Base-by-base conservation (phyloP, 2,329 filamentous ascomycete species). In the Clathrospora elynae region DNA sequence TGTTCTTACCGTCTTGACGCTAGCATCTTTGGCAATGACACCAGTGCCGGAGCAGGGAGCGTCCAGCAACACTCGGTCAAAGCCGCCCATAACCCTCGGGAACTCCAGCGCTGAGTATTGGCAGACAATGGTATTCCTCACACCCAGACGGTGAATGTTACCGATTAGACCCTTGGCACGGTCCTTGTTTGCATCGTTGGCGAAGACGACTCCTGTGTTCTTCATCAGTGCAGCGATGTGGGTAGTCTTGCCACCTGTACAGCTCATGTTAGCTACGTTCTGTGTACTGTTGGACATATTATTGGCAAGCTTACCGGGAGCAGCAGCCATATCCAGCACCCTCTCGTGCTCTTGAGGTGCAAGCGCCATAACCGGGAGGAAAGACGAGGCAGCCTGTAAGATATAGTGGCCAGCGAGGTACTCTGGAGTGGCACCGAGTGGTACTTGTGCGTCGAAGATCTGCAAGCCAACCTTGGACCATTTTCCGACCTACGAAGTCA, bases 381-480 rank as follows among this genome's bases (percentile, higher is more conserved):
- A 99, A 12, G 91, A 96, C 5, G 89, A 95, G 0, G 93, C 93
- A 1, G 93, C 93, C 75, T 99, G 93, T 9, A 99, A 81, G 60
- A 99, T 97, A 75, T 99, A 99, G 72, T 99, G 90, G 12, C 93
- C 93, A 11, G 92, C 91, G 9, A 99, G 83, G 71, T 99, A 99
- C 73, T 99, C 93, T 7, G 93, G 93, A 1, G 93, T 99, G 18
- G 93, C 93, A 80, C 91, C 91, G 1, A 96, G 81, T 2, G 90
- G 90, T 0, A 88, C 84, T 41, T 85, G 86, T 44, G 87, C 88
- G 72, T 99, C 93, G 70, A 99, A 99, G 47, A 99, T 84, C 71
- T 99, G 93, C 26, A 99, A 81, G 33, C 93, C 93, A 52, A 99
- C 90, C 76, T 99, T 99, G 58, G 88, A 93, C 93, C 93, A 99